Evolutionary conservation across 306 rosid genomes (phyloP), one percentile per base, ranked within the genome.

Genomic region (Neltuma alba): DNA sequence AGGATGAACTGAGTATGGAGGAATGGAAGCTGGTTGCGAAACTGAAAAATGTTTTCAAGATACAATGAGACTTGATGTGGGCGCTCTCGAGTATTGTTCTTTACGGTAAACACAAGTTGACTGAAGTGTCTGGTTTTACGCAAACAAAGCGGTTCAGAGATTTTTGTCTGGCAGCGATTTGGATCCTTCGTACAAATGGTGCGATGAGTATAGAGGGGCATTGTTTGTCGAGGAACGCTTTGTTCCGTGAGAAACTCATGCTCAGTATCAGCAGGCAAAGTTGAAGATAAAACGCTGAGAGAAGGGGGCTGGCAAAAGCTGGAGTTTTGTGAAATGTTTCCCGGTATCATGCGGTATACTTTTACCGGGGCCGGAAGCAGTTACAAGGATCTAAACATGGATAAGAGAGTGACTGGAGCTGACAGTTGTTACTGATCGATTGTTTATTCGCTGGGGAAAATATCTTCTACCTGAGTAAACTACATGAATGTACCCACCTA

Each of bases 21-120:
- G 99, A 95, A 69, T 93, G 99, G 99, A 93, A 14, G 85, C 86
- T 93, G 85, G 83, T 93, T 70, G 92, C 87, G 83, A 91, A 90
- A 84, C 79, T 95, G 94, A 95, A 93, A 89, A 86, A 14, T 62
- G 84, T 91, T 81, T 93, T 95, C 89, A 84, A 78, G 89, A 95
- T 95, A 76, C 92, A 76, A 68, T 95, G 91, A 47, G 47, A 62
- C 75, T 70, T 61, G 62, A 25, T 38, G 23, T 4, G 13, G 10
- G 52, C n/a, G 16, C 5, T 5, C 9, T 58, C 30, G 36, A 40
- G 34, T 38, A 37, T 28, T 8, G 36, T 12, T 40, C 54, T 21
- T 12, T 67, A 9, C 0, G 11, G 36, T 21, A 38, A 23, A 68
- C 48, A 41, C 9, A 8, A 36, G 11, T 68, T 68, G 63, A 23